Conservation (phyloP, 2,329 filamentous ascomycete species). For the Colletotrichum sp. region DNA sequence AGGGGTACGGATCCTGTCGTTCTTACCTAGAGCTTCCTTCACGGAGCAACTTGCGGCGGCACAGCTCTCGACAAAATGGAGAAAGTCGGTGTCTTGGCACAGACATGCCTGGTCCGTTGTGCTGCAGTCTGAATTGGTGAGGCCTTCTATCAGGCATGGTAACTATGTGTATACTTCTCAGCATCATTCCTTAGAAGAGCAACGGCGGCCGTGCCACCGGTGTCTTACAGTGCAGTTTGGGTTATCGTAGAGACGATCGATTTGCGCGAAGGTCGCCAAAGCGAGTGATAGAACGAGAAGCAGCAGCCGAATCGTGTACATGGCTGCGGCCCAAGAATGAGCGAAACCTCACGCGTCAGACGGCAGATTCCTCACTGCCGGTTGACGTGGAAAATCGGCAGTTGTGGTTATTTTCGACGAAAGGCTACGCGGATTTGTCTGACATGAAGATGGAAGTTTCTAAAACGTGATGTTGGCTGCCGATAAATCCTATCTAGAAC, state of each 20-base stretch:
- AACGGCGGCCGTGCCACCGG: fast-evolving
- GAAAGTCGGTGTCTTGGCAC: neutral
- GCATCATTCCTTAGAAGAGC: too few relatives aligned
- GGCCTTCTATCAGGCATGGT: neutral
- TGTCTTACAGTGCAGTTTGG: neutral
- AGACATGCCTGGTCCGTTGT: neutral
- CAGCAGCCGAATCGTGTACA: neutral
- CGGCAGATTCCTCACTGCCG: neutral
- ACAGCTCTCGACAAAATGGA: neutral
- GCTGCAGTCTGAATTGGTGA: neutral
- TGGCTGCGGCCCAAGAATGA: neutral
- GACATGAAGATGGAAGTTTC: neutral
- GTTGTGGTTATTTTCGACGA: neutral
- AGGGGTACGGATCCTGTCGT: neutral
- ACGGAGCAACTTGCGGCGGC: neutral
- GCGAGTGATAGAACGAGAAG: neutral
- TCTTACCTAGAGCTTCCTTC: neutral
- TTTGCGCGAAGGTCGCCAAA: neutral
- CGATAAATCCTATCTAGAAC: neutral
- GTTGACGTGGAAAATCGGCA: neutral
- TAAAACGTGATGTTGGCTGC: neutral
- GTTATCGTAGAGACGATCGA: neutral
- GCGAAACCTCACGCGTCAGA: neutral
- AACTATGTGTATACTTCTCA: neutral
- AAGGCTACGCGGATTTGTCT: neutral